Evolutionary conservation across 768 basidiomycete species (phyloP).

Genomic region (Pholiota molesta): DNA sequence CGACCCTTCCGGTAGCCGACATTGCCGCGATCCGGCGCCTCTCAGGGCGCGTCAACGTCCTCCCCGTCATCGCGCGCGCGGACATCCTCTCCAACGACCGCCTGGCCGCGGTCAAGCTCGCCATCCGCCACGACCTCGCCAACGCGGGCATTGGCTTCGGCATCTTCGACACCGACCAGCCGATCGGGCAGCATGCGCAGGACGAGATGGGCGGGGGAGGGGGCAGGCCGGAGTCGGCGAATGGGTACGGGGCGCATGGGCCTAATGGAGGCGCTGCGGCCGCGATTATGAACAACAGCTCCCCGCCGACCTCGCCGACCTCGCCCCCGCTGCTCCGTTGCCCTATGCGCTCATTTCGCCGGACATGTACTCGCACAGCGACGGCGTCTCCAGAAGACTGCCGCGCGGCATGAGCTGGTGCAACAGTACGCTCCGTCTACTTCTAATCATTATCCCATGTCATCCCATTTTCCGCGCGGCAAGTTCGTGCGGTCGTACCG

Average conservation of each 20-base stretch:
- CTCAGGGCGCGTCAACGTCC: constrained; percentile 83
- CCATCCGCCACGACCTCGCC: constrained; percentile 79
- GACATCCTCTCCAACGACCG: constrained; percentile 84
- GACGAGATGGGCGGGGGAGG: constrained; percentile 42
- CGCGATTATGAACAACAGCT: constrained; percentile 44
- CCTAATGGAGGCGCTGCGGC: constrained; percentile 56
- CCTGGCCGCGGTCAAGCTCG: constrained; percentile 76
- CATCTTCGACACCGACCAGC: constrained; percentile 77
- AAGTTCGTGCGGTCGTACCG: constrained; percentile 76
- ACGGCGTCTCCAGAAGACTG: constrained; percentile 64
- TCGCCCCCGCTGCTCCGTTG: constrained; percentile 63
- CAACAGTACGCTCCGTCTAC: constrained; percentile 70
- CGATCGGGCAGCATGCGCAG: constrained; percentile 26
- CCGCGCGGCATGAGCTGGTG: constrained; percentile 72
- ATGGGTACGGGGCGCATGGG: constrained; percentile 48
- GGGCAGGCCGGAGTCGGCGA: constrained; percentile 48
- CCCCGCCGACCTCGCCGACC: constrained; percentile 72
- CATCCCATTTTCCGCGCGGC: constrained; percentile 55
- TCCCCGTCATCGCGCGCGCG: constrained; percentile 83
- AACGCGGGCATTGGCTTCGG: constrained; percentile 88
- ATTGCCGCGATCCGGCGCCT: constrained; percentile 79
- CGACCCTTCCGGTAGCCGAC: constrained; percentile 70
- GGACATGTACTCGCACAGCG: constrained; percentile 83
- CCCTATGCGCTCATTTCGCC: constrained; percentile 88
- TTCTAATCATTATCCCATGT: constrained; percentile 36